Conservation (phyloP, 768 basidiomycete species). For the Lentinula sp. region DNA sequence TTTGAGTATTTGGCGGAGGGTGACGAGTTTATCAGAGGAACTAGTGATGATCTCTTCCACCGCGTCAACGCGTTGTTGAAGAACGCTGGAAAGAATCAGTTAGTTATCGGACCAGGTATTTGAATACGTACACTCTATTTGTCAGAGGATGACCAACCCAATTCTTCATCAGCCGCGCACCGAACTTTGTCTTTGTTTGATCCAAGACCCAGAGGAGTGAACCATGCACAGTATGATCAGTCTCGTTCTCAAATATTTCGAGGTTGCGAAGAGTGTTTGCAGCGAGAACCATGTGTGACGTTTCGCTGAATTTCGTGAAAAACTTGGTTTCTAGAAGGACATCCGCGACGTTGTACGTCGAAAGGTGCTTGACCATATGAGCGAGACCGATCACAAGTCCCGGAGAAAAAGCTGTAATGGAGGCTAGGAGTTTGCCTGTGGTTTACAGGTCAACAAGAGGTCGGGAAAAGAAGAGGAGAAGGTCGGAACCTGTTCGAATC, state of each 20-base stretch:
- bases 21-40: constrained; percentile 54
- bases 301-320: constrained; percentile 72
- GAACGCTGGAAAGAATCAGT: constrained; percentile 35
- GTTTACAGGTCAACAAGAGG: background rate
- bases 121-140: constrained; percentile 48
- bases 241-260: constrained; percentile 92
- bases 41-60: constrained; percentile 75
- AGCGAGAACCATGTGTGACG: constrained; percentile 81
- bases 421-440: constrained; percentile 57
- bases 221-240: constrained; percentile 66
- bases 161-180: constrained; percentile 69
- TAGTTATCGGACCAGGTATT: background rate
- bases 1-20: constrained; percentile 63
- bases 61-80: constrained; percentile 76
- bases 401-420: constrained; percentile 61
- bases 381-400: constrained; percentile 68
- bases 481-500: constrained; percentile 34
- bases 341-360: constrained; percentile 71
- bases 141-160: constrained; percentile 89
- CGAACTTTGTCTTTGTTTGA: constrained; percentile 84
- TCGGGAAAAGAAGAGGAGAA: background rate
- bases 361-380: constrained; percentile 64
- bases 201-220: constrained; percentile 85
- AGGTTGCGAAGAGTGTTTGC: constrained; percentile 85
- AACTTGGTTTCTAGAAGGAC: constrained; percentile 72